Evolutionary conservation across 495 filamentous ascomycete species (phyloP), one percentile per base, ranked within the genome.

Genomic region (Penicillium silybi): DNA sequence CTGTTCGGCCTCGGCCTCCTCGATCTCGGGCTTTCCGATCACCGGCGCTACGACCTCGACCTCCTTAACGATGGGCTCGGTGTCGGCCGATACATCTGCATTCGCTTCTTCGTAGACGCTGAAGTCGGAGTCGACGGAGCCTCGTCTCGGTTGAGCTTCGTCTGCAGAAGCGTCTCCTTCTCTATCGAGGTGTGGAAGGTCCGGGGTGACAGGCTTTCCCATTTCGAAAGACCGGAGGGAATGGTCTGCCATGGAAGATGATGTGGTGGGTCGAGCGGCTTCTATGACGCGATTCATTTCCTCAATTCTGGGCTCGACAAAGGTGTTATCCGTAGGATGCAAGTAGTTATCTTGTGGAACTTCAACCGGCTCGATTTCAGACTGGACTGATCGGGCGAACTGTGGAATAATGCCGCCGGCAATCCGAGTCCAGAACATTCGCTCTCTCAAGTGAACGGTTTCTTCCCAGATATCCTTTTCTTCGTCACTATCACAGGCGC

Each of bases 361-460:
- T n/a, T 22, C 34, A 15, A 37, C 41, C 16, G 40, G 34, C 3
- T 56, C 43, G 1, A 19, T 17, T 38, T 42, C 54, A 18, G 46
- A 20, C 18, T 54, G 46, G 17, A 27, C 42, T 25, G 34, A 26
- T 5, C 40, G 62, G 17, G 72, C 54, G 20, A 77, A 77, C n/a
- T 76, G 69, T 0, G 91, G 92, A 40, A 97, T 73, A 4, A 97
- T 88, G 16, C 92, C 92, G 15, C 87, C 92, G 15, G 92, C 92
- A 41, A 97, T 81, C 23, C 93, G 75, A 41, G 86, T 84, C 93
- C 93, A 98, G 63, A 98, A 98, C 86, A 97, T 95, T 53, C 90
- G 80, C 64, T 98, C 93, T 40, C 93, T 77, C 44, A 97, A 71
- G 17, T 87, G 82, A 16, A 95, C 85, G 46, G 88, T 88, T 69